These are phyloP conservation scores for Sindora glabra DNA, from an alignment of 306 rosid species.

Conservation along the genomic window DNA sequence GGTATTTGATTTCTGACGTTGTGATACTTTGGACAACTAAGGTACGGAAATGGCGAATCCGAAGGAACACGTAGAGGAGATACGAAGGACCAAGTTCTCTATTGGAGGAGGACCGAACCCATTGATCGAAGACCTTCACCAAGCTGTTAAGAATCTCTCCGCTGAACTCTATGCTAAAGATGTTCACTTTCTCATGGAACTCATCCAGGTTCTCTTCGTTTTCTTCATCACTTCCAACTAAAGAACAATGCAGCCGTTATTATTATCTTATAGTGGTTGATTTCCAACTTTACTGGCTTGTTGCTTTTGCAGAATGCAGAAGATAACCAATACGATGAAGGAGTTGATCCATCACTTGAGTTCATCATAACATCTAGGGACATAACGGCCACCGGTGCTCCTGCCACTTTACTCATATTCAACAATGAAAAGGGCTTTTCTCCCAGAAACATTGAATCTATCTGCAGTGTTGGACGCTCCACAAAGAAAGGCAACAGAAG, in stretches of 20 bases:
- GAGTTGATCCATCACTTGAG: slow-evolving; percentile 44
- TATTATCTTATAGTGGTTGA: not conserved
- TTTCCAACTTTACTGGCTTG: not conserved
- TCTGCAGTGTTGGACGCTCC: slow-evolving; percentile 75
- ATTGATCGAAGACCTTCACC: too few relatives aligned
- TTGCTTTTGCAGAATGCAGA: slow-evolving; percentile 60
- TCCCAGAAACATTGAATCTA: slow-evolving; percentile 46
- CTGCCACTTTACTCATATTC: slow-evolving; percentile 53
- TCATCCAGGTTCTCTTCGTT: too few relatives aligned
- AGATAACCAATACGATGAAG: slow-evolving; percentile 51
- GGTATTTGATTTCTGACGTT: too few relatives aligned
- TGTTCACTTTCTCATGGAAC: too few relatives aligned
- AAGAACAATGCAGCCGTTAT: not conserved
- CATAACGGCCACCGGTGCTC: slow-evolving; percentile 58
- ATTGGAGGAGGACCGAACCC: too few relatives aligned
- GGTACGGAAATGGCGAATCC: too few relatives aligned
- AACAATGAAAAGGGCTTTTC: slow-evolving; percentile 79
- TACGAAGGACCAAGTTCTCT: too few relatives aligned
- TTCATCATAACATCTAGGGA: slow-evolving; percentile 58
- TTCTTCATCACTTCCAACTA: too few relatives aligned
- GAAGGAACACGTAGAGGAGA: too few relatives aligned
- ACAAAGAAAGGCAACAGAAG: slow-evolving; percentile 63
- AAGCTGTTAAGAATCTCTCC: too few relatives aligned
- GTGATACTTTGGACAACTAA: too few relatives aligned
- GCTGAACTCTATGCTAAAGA: too few relatives aligned